Percentiles rank a stretch among this genome's conserved stretches.
phyloP scores from a whole-genome alignment of 331 rosid genomes.

The Saraca asoca region DNA sequence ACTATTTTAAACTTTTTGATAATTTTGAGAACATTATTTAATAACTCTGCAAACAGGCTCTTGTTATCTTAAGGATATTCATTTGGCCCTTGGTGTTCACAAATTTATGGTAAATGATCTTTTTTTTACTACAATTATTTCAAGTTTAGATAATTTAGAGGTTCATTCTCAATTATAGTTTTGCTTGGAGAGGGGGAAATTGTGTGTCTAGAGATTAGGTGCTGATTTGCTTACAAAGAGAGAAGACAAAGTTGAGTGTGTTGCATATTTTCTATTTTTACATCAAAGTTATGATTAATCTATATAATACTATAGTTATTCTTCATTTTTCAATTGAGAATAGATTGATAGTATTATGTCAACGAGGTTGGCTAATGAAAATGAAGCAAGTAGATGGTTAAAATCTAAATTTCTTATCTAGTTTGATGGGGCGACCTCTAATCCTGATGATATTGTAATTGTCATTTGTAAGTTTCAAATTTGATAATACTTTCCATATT shows the following conservation, averaged over 20 bases:
- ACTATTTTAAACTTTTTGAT: too few relatives aligned
- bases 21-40: constrained; percentile 11
- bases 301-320: not conserved
- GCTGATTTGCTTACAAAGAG: not conserved
- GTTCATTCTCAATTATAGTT: not conserved
- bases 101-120: too few relatives aligned
- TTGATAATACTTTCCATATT: constrained; percentile 19
- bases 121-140: too few relatives aligned
- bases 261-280: not conserved
- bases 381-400: constrained; percentile 93
- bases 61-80: not conserved
- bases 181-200: too few relatives aligned
- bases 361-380: constrained; percentile 75
- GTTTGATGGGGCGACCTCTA: constrained; percentile 96
- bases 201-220: constrained; percentile 9
- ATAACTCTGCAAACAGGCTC: constrained; percentile 3
- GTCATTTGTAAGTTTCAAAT: constrained; percentile 71
- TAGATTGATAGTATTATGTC: constrained; percentile 99
- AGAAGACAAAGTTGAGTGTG: not conserved
- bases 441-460: constrained; percentile 80
- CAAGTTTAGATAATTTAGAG: constrained; percentile 1
- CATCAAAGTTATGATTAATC: constrained; percentile 4
- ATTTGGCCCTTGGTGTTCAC: constrained; percentile 23
- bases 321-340: constrained; percentile 26
- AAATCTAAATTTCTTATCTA: constrained; percentile 94